phyloP scores from a whole-genome alignment of 2,329 filamentous ascomycete genomes.

The Penicillium decumbens region DNA sequence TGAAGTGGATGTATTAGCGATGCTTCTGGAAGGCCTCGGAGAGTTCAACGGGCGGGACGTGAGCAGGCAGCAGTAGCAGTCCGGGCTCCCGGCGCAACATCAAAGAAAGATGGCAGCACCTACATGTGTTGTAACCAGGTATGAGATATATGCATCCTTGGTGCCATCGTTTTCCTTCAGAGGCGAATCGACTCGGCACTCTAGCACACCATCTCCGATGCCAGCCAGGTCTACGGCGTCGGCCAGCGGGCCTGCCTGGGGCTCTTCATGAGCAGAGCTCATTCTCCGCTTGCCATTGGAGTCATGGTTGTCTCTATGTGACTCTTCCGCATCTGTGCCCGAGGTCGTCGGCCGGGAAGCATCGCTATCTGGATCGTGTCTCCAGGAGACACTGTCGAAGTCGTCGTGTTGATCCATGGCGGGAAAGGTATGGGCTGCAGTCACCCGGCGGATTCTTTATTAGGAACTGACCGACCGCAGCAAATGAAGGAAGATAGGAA shows the following conservation, averaged over 20 bases:
- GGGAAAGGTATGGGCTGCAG: slow-evolving; percentile 18
- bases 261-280: slow-evolving; percentile 44
- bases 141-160: slow-evolving; percentile 94
- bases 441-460: slow-evolving; percentile 1
- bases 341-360: slow-evolving; percentile 40
- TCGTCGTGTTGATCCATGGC: slow-evolving; percentile 56
- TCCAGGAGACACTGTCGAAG: slow-evolving; percentile 79
- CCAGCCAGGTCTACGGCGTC: slow-evolving; percentile 59
- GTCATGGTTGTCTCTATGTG: slow-evolving; percentile 34
- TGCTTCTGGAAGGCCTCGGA: background rate
- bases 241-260: slow-evolving; percentile 48
- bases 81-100: background rate
- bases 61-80: slow-evolving; percentile 14
- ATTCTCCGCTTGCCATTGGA: slow-evolving; percentile 48
- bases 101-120: slow-evolving; percentile 25
- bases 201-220: slow-evolving; percentile 67
- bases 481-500: background rate
- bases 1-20: slow-evolving; percentile 38
- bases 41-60: background rate
- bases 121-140: slow-evolving; percentile 86
- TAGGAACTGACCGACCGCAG: background rate
- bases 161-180: slow-evolving; percentile 95
- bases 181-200: slow-evolving; percentile 76
- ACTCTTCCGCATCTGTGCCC: slow-evolving; percentile 40
- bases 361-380: slow-evolving; percentile 55